Evolutionary conservation across 352 stramenopile species (phyloP).

Genomic region (Lagenidium giganteum): DNA sequence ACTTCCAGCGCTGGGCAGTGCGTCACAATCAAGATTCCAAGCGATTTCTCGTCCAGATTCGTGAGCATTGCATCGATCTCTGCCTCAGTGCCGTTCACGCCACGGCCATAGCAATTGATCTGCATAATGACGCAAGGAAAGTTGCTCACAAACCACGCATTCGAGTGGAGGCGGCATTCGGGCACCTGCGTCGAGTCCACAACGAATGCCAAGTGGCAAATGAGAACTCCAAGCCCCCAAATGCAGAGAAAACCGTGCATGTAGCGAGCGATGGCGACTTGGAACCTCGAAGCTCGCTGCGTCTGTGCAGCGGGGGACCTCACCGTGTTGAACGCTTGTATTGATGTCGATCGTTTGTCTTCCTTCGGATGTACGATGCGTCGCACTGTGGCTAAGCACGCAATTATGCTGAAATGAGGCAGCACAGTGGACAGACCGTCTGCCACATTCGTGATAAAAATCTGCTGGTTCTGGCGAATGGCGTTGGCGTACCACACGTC

Average conservation of each 20-base stretch:
- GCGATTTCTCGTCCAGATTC: conserved; percentile 1
- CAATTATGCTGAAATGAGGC: conserved; percentile 5
- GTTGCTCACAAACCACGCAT: conserved; percentile 1
- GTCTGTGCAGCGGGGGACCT: no score
- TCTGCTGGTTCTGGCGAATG: conserved; percentile 4
- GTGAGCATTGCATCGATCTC: conserved; percentile 1
- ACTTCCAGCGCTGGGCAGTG: conserved; percentile 13
- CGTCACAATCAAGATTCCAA: conserved; percentile 8
- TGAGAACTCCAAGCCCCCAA: no score
- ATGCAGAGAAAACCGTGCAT: no score
- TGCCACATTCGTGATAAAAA: conserved; percentile 9
- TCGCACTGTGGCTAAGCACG: conserved; percentile 7
- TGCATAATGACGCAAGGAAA: conserved; percentile 12
- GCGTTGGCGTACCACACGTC: conserved; percentile 14
- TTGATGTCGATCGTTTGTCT: no score
- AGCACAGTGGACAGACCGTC: conserved; percentile 11
- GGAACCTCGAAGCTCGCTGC: not conserved
- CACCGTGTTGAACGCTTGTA: no score
- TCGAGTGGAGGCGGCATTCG: conserved; percentile 4
- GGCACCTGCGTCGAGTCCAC: no score
- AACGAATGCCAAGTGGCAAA: no score
- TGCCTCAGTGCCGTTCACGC: not conserved
- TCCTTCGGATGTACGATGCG: no score
- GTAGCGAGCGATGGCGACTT: no score
- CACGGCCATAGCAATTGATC: conserved; percentile 8